Percentiles rank a stretch among this genome's conserved stretches.
Evolutionary conservation across 176 grass and related monocot genomes (phyloP).

Genomic region (Tuctoria greenei): DNA sequence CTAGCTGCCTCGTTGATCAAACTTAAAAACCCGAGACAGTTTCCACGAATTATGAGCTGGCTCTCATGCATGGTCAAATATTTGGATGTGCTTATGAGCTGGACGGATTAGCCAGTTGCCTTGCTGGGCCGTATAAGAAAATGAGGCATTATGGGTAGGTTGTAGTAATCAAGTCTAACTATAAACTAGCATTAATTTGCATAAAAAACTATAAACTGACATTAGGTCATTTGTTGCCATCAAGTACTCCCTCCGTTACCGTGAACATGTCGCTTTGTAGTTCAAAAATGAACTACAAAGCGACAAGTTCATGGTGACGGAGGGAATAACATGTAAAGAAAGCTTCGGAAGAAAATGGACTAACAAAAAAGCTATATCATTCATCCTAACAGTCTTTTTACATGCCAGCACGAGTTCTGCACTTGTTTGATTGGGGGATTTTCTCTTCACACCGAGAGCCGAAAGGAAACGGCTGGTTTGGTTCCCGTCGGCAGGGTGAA

Average conservation of each 20-base stretch:
- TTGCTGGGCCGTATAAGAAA: constrained; percentile 12
- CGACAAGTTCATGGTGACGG: too few species aligned
- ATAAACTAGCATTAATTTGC: constrained; percentile 32
- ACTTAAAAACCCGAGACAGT: not conserved
- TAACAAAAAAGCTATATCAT: not conserved
- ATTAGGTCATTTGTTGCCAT: constrained; percentile 17
- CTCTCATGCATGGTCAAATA: not conserved
- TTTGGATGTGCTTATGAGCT: constrained; percentile 38
- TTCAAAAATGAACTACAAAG: too few species aligned
- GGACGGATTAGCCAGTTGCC: not conserved
- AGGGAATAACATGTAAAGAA: constrained; percentile 27
- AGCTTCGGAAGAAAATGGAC: not conserved
- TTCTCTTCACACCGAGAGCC: too few species aligned
- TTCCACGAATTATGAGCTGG: constrained; percentile 18
- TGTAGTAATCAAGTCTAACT: not conserved
- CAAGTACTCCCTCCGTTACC: too few species aligned
- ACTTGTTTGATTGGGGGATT: too few species aligned
- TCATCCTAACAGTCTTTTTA: not conserved
- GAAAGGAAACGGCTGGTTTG: not conserved
- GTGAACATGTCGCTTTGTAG: too few species aligned
- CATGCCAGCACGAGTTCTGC: not conserved
- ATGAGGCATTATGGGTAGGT: not conserved
- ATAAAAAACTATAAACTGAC: constrained; percentile 27
- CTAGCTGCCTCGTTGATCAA: not conserved
- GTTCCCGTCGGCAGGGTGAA: not conserved